Evolutionary conservation across 1,284 basidiomycete genomes (phyloP), one percentile per base, ranked within the genome.

Genomic region (Malassezia obtusa): DNA sequence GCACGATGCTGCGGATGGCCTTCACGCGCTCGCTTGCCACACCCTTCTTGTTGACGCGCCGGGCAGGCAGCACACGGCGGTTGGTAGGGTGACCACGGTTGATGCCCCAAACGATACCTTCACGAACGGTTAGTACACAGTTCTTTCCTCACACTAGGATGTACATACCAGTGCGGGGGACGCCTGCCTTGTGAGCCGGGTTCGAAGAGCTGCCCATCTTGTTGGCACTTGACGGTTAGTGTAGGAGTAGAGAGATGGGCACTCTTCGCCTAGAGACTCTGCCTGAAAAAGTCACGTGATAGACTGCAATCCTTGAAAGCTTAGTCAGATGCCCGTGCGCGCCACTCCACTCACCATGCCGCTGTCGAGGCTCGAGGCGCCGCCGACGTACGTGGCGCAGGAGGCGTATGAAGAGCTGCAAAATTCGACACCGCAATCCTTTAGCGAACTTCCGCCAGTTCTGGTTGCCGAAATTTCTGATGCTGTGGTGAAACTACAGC

Each of bases 31-130:
- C 86, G 85, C 75, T 83, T 82, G 68, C 83, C 77, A 59, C 61
- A 66, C 92, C 94, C 82, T 96, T 98, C 78, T 88, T 86, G 75
- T 92, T 84, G 71, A 85, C 86, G 54, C 91, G 91, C 76, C 85
- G 85, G 49, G 80, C 77, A 51, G 78, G 77, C 78, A 87, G 85
- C 68, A 84, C 79, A 75, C 95, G 86, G 71, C 84, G 77, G 55
- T 89, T 94, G 53, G 91, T 94, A 66, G 87, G 84, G 80, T 86
- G 86, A 69, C 94, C 94, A 74, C 85, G 84, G 83, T 92, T 94
- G 74, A 82, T 80, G 74, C 94, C 94, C 78, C 80, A 80, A 73
- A 88, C 87, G 76, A 91, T 78, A 80, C 92, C 92, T 94, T 62
- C 11, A 21, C 43, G 21, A 36, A 5, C 21, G 31, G 43, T 50